phyloP scores from a whole-genome alignment of 495 filamentous ascomycete species.

The Parathielavia appendiculata region DNA sequence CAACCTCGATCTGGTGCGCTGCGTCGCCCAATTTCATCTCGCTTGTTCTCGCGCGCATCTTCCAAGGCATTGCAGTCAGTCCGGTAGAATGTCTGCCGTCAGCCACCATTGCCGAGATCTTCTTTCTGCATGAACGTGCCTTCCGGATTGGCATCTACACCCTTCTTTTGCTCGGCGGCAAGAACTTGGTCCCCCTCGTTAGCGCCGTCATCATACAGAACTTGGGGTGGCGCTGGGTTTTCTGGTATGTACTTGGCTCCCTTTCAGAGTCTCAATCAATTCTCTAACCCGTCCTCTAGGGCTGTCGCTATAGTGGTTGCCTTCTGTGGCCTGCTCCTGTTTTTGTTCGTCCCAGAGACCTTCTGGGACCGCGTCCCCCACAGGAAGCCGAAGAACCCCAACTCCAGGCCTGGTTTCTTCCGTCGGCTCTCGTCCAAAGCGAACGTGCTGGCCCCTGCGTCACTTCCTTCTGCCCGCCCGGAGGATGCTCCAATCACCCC shows the following conservation, averaged over 20 bases:
- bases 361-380: constrained; percentile 90
- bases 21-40: constrained; percentile 73
- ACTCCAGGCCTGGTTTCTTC: constrained; percentile 35
- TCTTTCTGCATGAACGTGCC: constrained; percentile 90
- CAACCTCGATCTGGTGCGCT: constrained; percentile 83
- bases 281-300: constrained; percentile 43
- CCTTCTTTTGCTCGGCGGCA: constrained; percentile 79
- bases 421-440: constrained; percentile 38
- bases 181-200: constrained; percentile 84
- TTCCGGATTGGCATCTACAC: constrained; percentile 97
- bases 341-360: constrained; percentile 91
- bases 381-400: constrained; percentile 37
- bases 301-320: constrained; percentile 82
- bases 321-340: constrained; percentile 65
- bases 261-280: too few species aligned
- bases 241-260: constrained; percentile 55
- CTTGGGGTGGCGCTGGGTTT: constrained; percentile 86
- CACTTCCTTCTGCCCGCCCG: neutral
- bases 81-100: constrained; percentile 94
- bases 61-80: constrained; percentile 82
- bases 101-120: constrained; percentile 94
- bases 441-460: neutral
- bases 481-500: neutral
- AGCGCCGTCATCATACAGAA: constrained; percentile 79
- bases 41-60: constrained; percentile 73